Evolutionary conservation across 495 filamentous ascomycete species (phyloP), one percentile per base, ranked within the genome.

Genomic region (Tuber umbilicatum): DNA sequence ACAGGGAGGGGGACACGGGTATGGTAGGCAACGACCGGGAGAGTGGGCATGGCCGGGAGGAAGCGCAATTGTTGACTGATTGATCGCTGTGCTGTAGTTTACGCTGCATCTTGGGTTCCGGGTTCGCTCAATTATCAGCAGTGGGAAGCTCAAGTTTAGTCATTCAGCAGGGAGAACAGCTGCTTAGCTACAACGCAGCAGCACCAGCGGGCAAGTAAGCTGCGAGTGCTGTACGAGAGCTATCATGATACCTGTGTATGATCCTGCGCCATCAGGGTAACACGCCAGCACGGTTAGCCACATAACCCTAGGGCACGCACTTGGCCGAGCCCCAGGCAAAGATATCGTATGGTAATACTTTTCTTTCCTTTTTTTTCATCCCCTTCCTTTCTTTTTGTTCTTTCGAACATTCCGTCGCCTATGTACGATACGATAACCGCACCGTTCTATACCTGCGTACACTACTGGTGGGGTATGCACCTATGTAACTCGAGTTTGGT

Each of bases 331-430:
- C 50, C 50, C 7, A 60, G n/a, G 50, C 50, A 60, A 60, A 60
- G 50, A n/a, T n/a, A 50, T 21, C 19, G 19, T 23, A 23, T 47
- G 2, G 43, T 45, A 6, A 27, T 27, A n/a, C 23, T 27, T 0
- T 55, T 55, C 12, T 60, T 60, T 31, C 0, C 1, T 60, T 3
- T 9, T 60, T 60, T n/a, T 1, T 55, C 27, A 6, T 5, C n/a
- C 10, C 21, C 19, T 50, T n/a, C 47, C 19, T 76, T 76, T 73
- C 74, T 42, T 42, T 42, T 42, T 42, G 41, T 42, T 42, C 41
- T 12, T 69, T 73, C 76, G 74, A 78, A 78, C 60, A 78, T 78
- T 78, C 76, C 50, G 69, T 78, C 76, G 76, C 50, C 76, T 78
- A 78, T 73, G 75, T 77, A 47, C 68, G 75, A 76, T 70, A 60